phyloP scores from a whole-genome alignment of 805 yeast species.

The Metschnikowia colocasiae region DNA sequence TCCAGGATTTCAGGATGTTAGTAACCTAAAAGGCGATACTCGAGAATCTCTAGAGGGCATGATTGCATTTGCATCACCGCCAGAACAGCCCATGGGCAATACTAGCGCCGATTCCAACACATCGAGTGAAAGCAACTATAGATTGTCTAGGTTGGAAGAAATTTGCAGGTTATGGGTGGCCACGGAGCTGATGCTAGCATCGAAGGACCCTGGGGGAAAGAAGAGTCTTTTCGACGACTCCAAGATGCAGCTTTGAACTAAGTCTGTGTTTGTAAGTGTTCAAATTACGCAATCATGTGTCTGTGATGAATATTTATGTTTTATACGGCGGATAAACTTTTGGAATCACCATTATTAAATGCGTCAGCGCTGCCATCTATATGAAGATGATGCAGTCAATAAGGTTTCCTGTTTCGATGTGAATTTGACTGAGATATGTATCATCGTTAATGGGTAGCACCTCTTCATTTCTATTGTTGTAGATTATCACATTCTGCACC shows the following conservation, averaged over 20 bases:
- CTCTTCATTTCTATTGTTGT: conserved; percentile 28
- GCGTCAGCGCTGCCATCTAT: not conserved
- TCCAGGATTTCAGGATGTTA: conserved; percentile 1
- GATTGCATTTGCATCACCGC: conserved; percentile 5
- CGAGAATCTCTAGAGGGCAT: conserved; percentile 7
- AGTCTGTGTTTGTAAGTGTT: not conserved
- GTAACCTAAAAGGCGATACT: not conserved
- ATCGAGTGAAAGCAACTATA: conserved; percentile 13
- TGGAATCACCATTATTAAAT: not conserved
- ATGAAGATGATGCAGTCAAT: conserved; percentile 25
- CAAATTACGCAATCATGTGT: not conserved
- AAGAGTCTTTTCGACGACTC: not conserved
- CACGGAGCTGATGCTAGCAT: conserved; percentile 50
- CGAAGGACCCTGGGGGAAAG: not conserved
- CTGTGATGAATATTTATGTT: not conserved
- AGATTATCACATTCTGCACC: conserved; percentile 24
- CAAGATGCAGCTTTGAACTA: not conserved
- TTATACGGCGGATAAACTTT: not conserved
- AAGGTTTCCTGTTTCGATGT: conserved; percentile 42
- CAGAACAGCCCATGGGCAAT: conserved; percentile 2
- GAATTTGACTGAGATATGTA: conserved; percentile 34
- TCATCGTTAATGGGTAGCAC: conserved; percentile 21
- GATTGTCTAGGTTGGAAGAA: conserved; percentile 47
- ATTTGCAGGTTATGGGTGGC: conserved; percentile 61
- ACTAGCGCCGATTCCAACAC: not conserved